Conservation (phyloP, 1,139 yeast genomes). For the Protomyces arabidopsidicola region DNA sequence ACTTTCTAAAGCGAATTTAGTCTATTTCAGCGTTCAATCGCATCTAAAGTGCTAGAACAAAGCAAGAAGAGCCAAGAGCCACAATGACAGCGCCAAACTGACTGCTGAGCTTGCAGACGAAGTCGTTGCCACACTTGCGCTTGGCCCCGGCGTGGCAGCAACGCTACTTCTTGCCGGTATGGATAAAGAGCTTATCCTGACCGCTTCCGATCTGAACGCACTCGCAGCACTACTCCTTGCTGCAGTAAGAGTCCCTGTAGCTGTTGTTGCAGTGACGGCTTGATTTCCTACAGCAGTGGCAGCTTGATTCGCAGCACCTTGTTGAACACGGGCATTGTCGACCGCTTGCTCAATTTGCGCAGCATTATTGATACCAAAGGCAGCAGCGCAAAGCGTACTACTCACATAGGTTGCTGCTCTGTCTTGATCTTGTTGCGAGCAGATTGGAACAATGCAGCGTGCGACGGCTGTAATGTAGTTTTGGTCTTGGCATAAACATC, state of each 20-base stretch:
- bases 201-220: not conserved
- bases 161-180: not conserved
- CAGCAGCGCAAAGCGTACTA: not conserved
- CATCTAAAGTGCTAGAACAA: not conserved
- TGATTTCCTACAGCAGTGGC: not conserved
- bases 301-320: not conserved
- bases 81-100: not conserved
- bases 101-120: not conserved
- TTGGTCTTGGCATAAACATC: not conserved
- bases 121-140: not conserved
- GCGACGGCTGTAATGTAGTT: not conserved
- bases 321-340: not conserved
- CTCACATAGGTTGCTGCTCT: not conserved
- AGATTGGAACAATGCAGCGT: not conserved
- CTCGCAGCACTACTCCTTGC: not conserved
- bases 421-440: not conserved
- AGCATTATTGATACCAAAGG: not conserved
- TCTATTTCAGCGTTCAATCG: not conserved
- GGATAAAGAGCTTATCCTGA: not conserved
- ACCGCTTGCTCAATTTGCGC: not conserved
- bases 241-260: not conserved
- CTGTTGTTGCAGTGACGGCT: not conserved
- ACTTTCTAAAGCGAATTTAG: not conserved
- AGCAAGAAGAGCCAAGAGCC: not conserved
- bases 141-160: not conserved